Evolutionary conservation across 208 protist genomes (phyloP).

Genomic region (Crithidia mellificae): DNA sequence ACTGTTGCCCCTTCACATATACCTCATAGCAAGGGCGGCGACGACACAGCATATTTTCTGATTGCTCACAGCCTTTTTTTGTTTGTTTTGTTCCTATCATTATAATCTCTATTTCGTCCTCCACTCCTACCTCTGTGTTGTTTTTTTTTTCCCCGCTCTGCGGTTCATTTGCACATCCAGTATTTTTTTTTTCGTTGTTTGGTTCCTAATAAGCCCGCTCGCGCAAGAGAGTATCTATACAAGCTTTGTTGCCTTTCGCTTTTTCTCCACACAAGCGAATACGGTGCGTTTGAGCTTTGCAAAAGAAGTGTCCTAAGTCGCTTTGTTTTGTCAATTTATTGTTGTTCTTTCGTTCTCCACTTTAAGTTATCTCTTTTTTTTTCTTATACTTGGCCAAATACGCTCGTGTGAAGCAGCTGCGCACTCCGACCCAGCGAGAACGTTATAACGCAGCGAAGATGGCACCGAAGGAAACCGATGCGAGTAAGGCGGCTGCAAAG

Average conservation of each 20-base stretch:
- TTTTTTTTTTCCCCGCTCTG: neutral
- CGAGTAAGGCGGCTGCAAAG: conserved; percentile 3
- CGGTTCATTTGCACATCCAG: neutral
- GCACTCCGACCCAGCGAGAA: too few species aligned
- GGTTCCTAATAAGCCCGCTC: neutral
- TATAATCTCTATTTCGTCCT: too few species aligned
- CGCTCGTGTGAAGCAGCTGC: too few species aligned
- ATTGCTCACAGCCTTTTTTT: too few species aligned
- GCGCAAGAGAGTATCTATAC: neutral
- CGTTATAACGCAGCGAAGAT: too few species aligned
- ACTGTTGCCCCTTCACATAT: too few species aligned
- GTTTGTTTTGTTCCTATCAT: too few species aligned
- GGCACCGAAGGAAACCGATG: neutral
- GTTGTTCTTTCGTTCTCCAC: neutral
- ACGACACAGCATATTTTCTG: too few species aligned
- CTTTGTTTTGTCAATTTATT: neutral
- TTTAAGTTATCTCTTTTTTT: too few species aligned
- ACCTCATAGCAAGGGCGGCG: too few species aligned
- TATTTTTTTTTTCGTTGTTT: conserved; percentile 19
- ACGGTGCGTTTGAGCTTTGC: conserved; percentile 1
- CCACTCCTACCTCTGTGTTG: neutral
- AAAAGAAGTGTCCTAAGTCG: neutral
- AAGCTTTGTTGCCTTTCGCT: neutral
- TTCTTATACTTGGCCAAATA: too few species aligned
- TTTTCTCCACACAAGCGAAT: neutral